Evolutionary conservation across 495 filamentous ascomycete genomes (phyloP).

Genomic region (Friedmanniomyces endolithicus): DNA sequence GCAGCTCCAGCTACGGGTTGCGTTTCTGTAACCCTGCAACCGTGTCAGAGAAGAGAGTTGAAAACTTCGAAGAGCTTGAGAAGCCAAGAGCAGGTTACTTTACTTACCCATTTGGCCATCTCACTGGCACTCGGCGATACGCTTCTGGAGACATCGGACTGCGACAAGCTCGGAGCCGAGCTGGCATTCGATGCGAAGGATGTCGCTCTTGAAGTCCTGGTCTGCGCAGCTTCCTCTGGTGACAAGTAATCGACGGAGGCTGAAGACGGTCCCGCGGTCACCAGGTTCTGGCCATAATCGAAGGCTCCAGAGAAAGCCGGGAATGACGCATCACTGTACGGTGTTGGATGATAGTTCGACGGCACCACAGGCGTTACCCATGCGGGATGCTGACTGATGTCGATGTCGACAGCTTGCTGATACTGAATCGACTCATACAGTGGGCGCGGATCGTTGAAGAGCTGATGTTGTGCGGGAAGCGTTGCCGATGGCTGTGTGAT

Average conservation of each 20-base stretch:
- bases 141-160: constrained; percentile 9
- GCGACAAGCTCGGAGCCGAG: constrained; percentile 3
- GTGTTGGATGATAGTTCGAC: constrained; percentile 6
- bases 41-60: not conserved
- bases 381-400: not conserved
- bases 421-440: constrained; percentile 1
- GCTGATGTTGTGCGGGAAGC: not conserved
- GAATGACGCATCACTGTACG: not conserved
- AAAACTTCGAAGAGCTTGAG: not conserved
- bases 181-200: constrained; percentile 10
- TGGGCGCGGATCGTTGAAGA: not conserved
- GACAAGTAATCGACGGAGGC: constrained; percentile 5
- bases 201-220: constrained; percentile 1
- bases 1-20: constrained; percentile 43
- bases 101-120: constrained; percentile 11
- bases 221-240: constrained; percentile 3
- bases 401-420: not conserved
- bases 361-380: constrained; percentile 7
- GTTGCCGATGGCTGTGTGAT: not conserved
- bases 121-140: constrained; percentile 12
- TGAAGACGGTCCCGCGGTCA: constrained; percentile 3
- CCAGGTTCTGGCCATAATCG: not conserved
- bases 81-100: not conserved
- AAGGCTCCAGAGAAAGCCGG: constrained; percentile 1
- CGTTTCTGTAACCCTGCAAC: constrained; percentile 15